Conservation (phyloP, 163 green algal species). For the Prototheca cutis region DNA sequence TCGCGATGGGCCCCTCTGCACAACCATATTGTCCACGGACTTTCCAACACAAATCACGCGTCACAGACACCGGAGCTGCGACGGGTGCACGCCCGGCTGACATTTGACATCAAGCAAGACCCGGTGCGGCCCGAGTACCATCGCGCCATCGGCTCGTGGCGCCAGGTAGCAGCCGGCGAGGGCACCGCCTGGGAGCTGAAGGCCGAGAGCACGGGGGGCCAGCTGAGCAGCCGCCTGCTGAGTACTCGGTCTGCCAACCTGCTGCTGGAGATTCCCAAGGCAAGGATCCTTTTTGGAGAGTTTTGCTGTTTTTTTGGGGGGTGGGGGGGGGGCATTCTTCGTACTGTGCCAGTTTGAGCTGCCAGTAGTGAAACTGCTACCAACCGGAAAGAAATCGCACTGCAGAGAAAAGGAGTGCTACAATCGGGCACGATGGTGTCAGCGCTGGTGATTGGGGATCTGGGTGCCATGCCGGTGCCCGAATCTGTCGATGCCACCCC, state of each 20-base stretch:
- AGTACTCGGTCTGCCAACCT: constrained; percentile 72
- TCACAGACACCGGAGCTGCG: constrained; percentile 53
- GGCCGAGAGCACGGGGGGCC: constrained; percentile 75
- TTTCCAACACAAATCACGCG: too few species aligned
- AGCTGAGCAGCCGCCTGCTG: constrained; percentile 89
- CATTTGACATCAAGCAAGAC: constrained; percentile 60
- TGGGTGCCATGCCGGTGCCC: constrained; percentile 42
- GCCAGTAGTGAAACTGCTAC: too few species aligned
- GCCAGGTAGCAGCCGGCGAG: not conserved
- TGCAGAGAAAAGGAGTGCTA: constrained; percentile 22
- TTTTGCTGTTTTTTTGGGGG: too few species aligned
- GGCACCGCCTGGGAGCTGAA: constrained; percentile 45
- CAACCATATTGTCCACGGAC: too few species aligned
- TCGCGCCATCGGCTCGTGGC: constrained; percentile 53
- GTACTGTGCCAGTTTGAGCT: too few species aligned
- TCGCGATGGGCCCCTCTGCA: too few species aligned
- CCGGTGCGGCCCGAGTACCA: constrained; percentile 90
- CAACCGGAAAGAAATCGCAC: too few species aligned
- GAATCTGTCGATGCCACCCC: not conserved
- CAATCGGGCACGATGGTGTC: constrained; percentile 41
- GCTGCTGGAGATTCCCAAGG: constrained; percentile 80
- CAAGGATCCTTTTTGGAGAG: too few species aligned
- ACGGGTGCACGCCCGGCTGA: constrained; percentile 41
- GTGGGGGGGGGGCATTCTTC: too few species aligned
- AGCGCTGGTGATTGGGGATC: constrained; percentile 64